Conservation (phyloP, 2,329 filamentous ascomycete genomes). For the Xylaria sp. region DNA sequence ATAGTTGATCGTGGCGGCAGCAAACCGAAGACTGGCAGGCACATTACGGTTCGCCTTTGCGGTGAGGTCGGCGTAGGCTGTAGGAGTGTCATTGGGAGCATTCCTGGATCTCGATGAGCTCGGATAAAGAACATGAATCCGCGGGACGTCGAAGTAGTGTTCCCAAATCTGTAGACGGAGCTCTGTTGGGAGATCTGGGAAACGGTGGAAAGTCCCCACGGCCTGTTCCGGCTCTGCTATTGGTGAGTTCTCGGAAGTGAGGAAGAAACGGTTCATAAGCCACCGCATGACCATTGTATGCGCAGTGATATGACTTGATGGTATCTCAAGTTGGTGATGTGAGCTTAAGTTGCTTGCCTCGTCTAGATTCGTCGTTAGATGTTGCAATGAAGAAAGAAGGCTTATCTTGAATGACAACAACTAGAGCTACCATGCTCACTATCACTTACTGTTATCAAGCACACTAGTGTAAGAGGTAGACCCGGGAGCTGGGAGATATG, state of each 20-base stretch:
- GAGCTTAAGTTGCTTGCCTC: neutral
- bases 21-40: constrained; percentile 24
- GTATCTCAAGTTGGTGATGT: neutral
- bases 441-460: constrained; percentile 18
- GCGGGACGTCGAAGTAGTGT: constrained; percentile 35
- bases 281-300: constrained; percentile 27
- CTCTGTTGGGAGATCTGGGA: constrained; percentile 33
- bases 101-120: constrained; percentile 7
- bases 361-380: neutral
- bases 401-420: neutral
- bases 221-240: constrained; percentile 8
- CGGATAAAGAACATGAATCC: constrained; percentile 37
- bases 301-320: neutral
- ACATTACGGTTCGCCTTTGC: constrained; percentile 31
- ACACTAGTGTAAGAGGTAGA: neutral
- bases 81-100: neutral
- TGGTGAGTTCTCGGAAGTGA: neutral
- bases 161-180: constrained; percentile 38
- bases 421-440: neutral
- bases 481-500: constrained; percentile 3
- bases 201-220: constrained; percentile 24
- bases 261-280: constrained; percentile 21
- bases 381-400: neutral
- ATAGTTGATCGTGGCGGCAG: constrained; percentile 29
- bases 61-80: constrained; percentile 34